A percentile compares a stretch with the other conserved stretches of the same genome.
Conservation (phyloP, 2,329 filamentous ascomycete species). For the Myriosclerotinia curreyana region DNA sequence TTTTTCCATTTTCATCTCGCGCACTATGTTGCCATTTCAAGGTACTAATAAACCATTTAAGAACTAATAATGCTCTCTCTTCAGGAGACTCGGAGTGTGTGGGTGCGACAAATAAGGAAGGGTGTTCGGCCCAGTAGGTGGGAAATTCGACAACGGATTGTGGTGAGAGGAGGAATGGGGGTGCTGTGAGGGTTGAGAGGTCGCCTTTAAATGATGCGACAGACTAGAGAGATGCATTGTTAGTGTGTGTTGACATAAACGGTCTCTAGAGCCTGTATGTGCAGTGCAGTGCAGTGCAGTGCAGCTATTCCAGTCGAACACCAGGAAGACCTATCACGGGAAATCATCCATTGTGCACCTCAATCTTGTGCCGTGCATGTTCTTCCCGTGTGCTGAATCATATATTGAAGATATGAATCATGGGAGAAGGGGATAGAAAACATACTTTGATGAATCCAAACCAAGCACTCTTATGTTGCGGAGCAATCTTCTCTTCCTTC, state of each 20-base stretch:
- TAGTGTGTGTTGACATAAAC: background rate
- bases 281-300: background rate
- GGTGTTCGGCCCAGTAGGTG: conserved; percentile 78
- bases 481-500: conserved; percentile 29
- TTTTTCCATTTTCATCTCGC: conserved; percentile 62
- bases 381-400: background rate
- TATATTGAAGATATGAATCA: background rate
- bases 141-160: conserved; percentile 78
- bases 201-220: conserved; percentile 82
- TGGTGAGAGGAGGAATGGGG: conserved; percentile 78
- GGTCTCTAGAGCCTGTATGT: background rate
- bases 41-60: conserved; percentile 86
- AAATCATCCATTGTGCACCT: background rate
- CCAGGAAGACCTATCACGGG: background rate
- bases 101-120: conserved; percentile 74
- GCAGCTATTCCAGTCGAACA: background rate
- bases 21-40: conserved; percentile 78
- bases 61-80: conserved; percentile 25
- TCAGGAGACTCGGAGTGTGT: conserved; percentile 73
- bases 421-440: background rate
- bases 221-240: conserved; percentile 46
- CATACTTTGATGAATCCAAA: conserved; percentile 38
- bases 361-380: background rate
- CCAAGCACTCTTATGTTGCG: conserved; percentile 35
- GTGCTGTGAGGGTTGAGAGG: conserved; percentile 74